Evolutionary conservation across 2,329 filamentous ascomycete genomes (phyloP).

Genomic region (Aspergillus versicolor): DNA sequence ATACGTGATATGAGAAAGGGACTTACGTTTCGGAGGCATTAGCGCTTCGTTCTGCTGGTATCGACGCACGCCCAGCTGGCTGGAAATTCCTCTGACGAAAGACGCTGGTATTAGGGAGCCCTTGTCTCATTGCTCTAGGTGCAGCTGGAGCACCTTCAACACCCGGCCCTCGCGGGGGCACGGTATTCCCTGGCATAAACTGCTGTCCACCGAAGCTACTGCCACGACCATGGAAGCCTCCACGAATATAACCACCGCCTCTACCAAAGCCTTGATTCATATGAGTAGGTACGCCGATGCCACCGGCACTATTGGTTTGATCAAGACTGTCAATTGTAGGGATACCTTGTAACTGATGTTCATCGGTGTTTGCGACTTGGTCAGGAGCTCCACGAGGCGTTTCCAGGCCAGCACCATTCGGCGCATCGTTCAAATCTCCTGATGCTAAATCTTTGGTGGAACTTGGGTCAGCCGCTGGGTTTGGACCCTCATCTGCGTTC

Average conservation of each 20-base stretch:
- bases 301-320: slow-evolving; percentile 22
- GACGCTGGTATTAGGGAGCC: slow-evolving; percentile 77
- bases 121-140: slow-evolving; percentile 91
- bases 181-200: slow-evolving; percentile 27
- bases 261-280: slow-evolving; percentile 38
- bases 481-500: slow-evolving; percentile 35
- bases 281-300: slow-evolving; percentile 24
- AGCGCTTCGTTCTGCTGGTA: slow-evolving; percentile 19
- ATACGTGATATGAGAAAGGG: neutral
- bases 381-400: slow-evolving; percentile 12
- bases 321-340: slow-evolving; percentile 34
- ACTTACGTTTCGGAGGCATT: slow-evolving; percentile 33
- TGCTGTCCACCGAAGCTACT: slow-evolving; percentile 30
- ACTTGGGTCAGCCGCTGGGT: slow-evolving; percentile 34
- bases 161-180: slow-evolving; percentile 54
- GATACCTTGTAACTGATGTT: slow-evolving; percentile 28
- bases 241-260: slow-evolving; percentile 44
- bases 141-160: slow-evolving; percentile 78
- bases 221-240: slow-evolving; percentile 45
- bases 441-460: slow-evolving; percentile 26
- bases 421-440: slow-evolving; percentile 12
- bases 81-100: slow-evolving; percentile 59
- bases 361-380: slow-evolving; percentile 11
- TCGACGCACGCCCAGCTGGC: slow-evolving; percentile 30
- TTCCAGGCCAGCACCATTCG: slow-evolving; percentile 17